phyloP scores from a whole-genome alignment of 805 yeast species.

The Saturnispora galanensis region DNA sequence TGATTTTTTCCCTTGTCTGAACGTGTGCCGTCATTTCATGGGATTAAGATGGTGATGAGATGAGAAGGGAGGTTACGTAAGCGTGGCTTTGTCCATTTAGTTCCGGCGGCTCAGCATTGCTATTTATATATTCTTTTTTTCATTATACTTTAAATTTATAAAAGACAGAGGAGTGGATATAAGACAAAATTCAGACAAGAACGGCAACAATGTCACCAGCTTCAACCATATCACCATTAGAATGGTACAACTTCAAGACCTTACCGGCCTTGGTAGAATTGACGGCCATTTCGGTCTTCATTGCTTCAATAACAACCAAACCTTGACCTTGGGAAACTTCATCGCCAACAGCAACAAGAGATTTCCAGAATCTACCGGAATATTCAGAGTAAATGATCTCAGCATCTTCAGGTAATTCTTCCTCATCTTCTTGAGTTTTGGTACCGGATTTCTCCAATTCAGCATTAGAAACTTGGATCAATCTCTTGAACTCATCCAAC shows the following conservation, averaged over 20 bases:
- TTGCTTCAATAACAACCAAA: slow-evolving; percentile 86
- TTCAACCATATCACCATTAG: slow-evolving; percentile 92
- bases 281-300: slow-evolving; percentile 97
- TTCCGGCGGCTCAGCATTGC: no score
- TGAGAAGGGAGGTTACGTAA: no score
- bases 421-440: slow-evolving; percentile 34
- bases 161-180: neutral
- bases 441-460: slow-evolving; percentile 53
- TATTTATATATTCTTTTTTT: no score
- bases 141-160: neutral
- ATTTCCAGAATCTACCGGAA: slow-evolving; percentile 97
- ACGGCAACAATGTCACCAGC: slow-evolving; percentile 94
- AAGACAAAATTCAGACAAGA: slow-evolving; percentile 31
- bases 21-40: neutral
- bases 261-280: slow-evolving; percentile 61
- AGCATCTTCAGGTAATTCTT: slow-evolving; percentile 66
- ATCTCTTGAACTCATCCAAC: slow-evolving; percentile 72
- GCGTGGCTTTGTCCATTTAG: no score
- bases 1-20: slow-evolving; percentile 2
- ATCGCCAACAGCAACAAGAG: slow-evolving; percentile 73
- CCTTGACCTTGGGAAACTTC: slow-evolving; percentile 65
- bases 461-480: slow-evolving; percentile 73
- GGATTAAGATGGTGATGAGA: no score
- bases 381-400: slow-evolving; percentile 85
- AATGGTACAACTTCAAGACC: slow-evolving; percentile 62